A percentile compares a stretch with the other conserved stretches of the same genome.
Evolutionary conservation across 352 stramenopile species (phyloP).

Genomic region (Globisporangium echinulatum): DNA sequence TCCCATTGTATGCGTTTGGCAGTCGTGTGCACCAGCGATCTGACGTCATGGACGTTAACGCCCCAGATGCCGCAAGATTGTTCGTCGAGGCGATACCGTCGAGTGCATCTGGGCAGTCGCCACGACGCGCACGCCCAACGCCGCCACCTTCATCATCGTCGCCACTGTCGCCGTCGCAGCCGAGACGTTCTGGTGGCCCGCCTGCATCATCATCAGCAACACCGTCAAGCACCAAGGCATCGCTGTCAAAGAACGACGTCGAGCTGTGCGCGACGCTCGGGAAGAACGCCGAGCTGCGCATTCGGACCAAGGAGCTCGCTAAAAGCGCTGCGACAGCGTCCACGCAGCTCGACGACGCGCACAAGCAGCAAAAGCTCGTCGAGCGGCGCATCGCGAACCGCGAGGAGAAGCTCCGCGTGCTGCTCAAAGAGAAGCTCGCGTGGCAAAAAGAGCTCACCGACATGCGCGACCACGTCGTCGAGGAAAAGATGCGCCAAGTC

Average conservation of each 20-base stretch:
- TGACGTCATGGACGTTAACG: neutral
- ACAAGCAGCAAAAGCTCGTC: constrained; percentile 54
- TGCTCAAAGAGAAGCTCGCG: constrained; percentile 68
- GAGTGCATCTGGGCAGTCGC: neutral
- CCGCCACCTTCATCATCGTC: constrained; percentile 9
- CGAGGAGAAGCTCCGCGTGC: constrained; percentile 49
- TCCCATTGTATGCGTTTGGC: constrained; percentile 9
- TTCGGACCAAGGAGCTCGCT: constrained; percentile 47
- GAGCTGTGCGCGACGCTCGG: constrained; percentile 51
- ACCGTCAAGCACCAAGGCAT: neutral
- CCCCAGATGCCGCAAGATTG: neutral
- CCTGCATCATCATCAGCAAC: neutral
- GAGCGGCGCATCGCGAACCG: constrained; percentile 49
- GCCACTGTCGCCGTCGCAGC: constrained; percentile 7
- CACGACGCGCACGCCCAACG: constrained; percentile 2
- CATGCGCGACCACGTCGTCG: constrained; percentile 45
- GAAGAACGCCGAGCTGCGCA: constrained; percentile 61
- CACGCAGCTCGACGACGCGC: constrained; percentile 37
- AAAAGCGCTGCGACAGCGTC: constrained; percentile 36
- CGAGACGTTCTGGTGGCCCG: too few relatives aligned
- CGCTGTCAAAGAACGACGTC: constrained; percentile 35
- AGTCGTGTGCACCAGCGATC: neutral
- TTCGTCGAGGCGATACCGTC: neutral
- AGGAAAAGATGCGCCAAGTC: constrained; percentile 71
- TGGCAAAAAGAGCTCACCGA: constrained; percentile 63